Evolutionary conservation across 1,284 basidiomycete genomes (phyloP).

Genomic region (Ceratobasidium sp.): DNA sequence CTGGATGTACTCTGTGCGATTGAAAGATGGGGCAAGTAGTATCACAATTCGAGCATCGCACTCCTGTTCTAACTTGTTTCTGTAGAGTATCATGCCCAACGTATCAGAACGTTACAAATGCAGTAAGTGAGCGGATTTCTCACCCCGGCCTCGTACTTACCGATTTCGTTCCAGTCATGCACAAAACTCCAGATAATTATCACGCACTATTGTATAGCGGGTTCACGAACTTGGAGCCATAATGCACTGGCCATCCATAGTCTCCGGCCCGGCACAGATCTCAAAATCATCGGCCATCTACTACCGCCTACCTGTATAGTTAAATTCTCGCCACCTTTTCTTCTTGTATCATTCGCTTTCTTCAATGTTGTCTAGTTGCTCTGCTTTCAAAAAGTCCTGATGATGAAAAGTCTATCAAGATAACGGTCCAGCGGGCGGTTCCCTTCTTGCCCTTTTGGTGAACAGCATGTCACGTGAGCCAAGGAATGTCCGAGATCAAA

Average conservation of each 20-base stretch:
- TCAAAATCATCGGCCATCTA: constrained; percentile 14
- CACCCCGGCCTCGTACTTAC: background rate
- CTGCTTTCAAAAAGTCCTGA: background rate
- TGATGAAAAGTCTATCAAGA: constrained; percentile 10
- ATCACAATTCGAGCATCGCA: background rate
- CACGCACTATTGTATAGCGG: constrained; percentile 35
- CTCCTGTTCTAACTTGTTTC: background rate
- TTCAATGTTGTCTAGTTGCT: constrained; percentile 10
- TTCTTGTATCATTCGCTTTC: constrained; percentile 44
- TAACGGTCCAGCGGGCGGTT: constrained; percentile 12
- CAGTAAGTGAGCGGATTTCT: constrained; percentile 9
- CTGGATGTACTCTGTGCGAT: constrained; percentile 36
- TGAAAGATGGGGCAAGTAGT: constrained; percentile 37
- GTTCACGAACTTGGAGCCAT: constrained; percentile 41
- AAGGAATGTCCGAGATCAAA: background rate
- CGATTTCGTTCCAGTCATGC: constrained; percentile 13
- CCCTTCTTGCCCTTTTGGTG: constrained; percentile 22
- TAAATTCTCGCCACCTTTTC: background rate
- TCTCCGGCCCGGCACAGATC: background rate
- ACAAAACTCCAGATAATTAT: constrained; percentile 42
- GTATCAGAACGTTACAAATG: constrained; percentile 44
- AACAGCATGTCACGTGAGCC: background rate
- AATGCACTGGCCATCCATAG: background rate
- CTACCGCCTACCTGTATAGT: constrained; percentile 31
- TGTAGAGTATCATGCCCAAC: constrained; percentile 43